Evolutionary conservation across 164 flowering plant species (phyloP).

Genomic region (Sextonia rubra): DNA sequence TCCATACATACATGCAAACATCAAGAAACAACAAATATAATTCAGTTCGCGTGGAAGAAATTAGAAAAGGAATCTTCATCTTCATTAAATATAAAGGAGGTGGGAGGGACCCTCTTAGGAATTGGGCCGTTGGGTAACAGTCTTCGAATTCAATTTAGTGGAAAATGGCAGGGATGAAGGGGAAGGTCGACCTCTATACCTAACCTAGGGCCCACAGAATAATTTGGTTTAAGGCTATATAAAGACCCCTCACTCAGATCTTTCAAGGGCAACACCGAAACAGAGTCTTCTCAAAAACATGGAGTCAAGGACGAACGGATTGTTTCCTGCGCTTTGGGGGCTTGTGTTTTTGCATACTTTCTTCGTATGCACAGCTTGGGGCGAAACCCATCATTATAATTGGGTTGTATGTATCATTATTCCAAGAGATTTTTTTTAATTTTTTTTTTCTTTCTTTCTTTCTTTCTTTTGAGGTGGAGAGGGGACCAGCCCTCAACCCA

Average conservation of each 20-base stretch:
- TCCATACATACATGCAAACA: too few species aligned
- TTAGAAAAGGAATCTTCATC: too few species aligned
- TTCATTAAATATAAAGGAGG: too few species aligned
- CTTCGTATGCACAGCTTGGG: neutral
- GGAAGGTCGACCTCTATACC: neutral
- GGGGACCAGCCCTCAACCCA: neutral
- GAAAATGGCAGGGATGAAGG: neutral
- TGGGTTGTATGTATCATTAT: conserved; percentile 12
- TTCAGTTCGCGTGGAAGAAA: too few species aligned
- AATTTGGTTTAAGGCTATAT: neutral
- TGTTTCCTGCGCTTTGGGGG: neutral
- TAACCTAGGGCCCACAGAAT: neutral
- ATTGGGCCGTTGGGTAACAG: too few species aligned
- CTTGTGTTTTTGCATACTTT: neutral
- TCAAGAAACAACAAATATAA: too few species aligned
- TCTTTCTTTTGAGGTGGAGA: neutral
- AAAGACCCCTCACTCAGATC: neutral
- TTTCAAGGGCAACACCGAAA: neutral
- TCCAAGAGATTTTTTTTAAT: too few species aligned
- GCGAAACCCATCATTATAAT: conserved; percentile 1
- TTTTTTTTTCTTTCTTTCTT: neutral
- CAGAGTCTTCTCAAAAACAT: too few species aligned
- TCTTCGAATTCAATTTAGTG: neutral
- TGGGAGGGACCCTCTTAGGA: too few species aligned
- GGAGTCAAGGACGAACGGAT: neutral